Evolutionary conservation across 768 basidiomycete genomes (phyloP).

Genomic region (Hericium rajendrae): DNA sequence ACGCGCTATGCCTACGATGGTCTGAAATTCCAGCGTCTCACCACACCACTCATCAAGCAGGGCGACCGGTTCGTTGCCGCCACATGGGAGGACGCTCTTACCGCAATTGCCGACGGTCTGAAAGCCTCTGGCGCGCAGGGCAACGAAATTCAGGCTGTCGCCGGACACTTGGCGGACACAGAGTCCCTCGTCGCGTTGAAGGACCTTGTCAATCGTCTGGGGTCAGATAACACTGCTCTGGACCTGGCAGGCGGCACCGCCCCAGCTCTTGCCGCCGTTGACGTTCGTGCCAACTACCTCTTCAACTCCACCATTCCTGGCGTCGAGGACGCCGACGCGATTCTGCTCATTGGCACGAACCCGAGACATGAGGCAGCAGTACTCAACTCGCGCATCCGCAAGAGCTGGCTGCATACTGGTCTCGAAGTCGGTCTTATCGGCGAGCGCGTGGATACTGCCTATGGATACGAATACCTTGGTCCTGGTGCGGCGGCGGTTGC

Average conservation of each 20-base stretch:
- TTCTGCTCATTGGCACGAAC: constrained; percentile 92
- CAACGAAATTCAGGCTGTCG: constrained; percentile 92
- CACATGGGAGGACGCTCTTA: constrained; percentile 85
- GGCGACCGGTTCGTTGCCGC: constrained; percentile 90
- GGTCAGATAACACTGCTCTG: constrained; percentile 85
- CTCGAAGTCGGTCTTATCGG: constrained; percentile 88
- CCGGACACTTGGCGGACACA: constrained; percentile 87
- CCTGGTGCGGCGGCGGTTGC: constrained; percentile 62
- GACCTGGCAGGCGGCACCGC: constrained; percentile 63
- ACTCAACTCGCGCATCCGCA: constrained; percentile 92
- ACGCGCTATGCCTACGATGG: constrained; percentile 96
- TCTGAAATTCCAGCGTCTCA: constrained; percentile 88
- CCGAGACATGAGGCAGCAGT: constrained; percentile 96
- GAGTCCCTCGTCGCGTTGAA: constrained; percentile 91
- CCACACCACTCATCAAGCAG: constrained; percentile 79
- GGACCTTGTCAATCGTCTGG: constrained; percentile 85
- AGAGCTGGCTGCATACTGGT: constrained; percentile 82
- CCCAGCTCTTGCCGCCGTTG: constrained; percentile 73
- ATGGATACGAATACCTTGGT: constrained; percentile 90
- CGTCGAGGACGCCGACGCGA: constrained; percentile 83
- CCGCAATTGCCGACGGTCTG: constrained; percentile 71
- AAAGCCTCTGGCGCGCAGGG: constrained; percentile 70
- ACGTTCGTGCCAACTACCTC: constrained; percentile 91
- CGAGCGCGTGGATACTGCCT: constrained; percentile 82
- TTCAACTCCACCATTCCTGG: constrained; percentile 92